phyloP scores from a whole-genome alignment of 495 filamentous ascomycete genomes.

The Aspergillus haitiensis region DNA sequence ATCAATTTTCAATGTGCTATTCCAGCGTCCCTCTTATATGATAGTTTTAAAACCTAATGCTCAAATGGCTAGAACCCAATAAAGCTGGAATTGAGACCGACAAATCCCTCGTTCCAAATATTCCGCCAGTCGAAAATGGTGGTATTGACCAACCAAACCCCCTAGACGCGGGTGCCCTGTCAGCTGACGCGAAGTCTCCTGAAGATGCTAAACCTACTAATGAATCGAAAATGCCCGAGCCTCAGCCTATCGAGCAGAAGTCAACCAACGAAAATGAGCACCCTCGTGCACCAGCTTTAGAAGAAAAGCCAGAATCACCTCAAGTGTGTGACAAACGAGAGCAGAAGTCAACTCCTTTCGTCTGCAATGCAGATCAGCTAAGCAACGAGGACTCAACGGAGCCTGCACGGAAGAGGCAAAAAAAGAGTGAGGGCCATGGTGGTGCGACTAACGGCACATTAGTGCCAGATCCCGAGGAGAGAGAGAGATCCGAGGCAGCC shows the following conservation, averaged over 20 bases:
- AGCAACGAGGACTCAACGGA: slow-evolving; percentile 20
- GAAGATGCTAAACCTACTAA: slow-evolving; percentile 16
- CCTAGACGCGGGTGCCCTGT: not conserved
- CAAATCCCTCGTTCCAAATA: slow-evolving; percentile 3
- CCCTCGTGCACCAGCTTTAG: slow-evolving; percentile 2
- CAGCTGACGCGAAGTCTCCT: slow-evolving; percentile 15
- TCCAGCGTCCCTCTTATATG: not conserved
- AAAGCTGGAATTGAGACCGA: slow-evolving; percentile 2
- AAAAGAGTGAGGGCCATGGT: slow-evolving; percentile 23
- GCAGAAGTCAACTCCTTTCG: slow-evolving; percentile 24
- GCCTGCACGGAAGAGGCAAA: slow-evolving; percentile 34
- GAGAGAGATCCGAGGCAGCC: not conserved
- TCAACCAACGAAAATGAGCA: slow-evolving; percentile 6
- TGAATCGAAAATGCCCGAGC: slow-evolving; percentile 17
- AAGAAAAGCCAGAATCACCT: slow-evolving; percentile 20
- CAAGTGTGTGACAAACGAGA: slow-evolving; percentile 36
- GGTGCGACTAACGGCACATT: slow-evolving; percentile 21
- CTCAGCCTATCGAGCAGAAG: slow-evolving; percentile 13
- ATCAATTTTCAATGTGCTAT: not conserved
- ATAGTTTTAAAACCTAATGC: not conserved
- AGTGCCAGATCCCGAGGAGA: slow-evolving; percentile 6
- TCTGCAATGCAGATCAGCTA: slow-evolving; percentile 20
- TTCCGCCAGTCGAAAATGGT: slow-evolving; percentile 13
- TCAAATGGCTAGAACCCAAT: slow-evolving; percentile 11
- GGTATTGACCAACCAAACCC: slow-evolving; percentile 10